Evolutionary conservation across 441 rosid species (phyloP).

Genomic region (Rhodomyrtus psidioides): DNA sequence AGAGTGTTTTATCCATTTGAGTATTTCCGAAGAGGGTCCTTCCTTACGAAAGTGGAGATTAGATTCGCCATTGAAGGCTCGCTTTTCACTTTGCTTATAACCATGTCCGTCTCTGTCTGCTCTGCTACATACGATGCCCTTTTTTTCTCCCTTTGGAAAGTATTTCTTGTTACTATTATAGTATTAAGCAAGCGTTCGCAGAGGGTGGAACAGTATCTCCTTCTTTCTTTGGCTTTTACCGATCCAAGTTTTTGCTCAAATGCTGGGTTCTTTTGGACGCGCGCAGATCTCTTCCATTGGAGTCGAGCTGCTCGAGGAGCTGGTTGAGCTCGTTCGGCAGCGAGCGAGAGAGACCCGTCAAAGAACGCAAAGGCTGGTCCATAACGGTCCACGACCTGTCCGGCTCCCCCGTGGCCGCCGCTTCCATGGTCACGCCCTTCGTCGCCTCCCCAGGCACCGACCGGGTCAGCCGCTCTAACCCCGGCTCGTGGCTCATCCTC

Average conservation of each 20-base stretch:
- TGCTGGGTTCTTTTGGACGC: neutral
- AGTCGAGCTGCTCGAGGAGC: slow-evolving; percentile 36
- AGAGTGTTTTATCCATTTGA: neutral
- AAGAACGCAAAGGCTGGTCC: slow-evolving; percentile 90
- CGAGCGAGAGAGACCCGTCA: slow-evolving; percentile 63
- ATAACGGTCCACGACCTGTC: slow-evolving; percentile 81
- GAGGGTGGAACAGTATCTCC: neutral
- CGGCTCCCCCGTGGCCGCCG: slow-evolving; percentile 81
- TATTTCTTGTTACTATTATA: neutral
- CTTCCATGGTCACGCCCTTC: slow-evolving; percentile 85
- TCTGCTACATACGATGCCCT: neutral
- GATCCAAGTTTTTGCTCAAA: neutral
- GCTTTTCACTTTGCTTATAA: neutral
- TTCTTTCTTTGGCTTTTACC: too few species aligned
- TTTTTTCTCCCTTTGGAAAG: neutral
- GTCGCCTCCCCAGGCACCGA: slow-evolving; percentile 89
- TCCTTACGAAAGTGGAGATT: neutral
- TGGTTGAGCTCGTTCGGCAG: slow-evolving; percentile 82
- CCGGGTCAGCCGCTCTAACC: slow-evolving; percentile 84
- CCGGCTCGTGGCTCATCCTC: slow-evolving; percentile 83
- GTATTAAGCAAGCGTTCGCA: neutral
- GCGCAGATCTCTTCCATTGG: slow-evolving; percentile 56
- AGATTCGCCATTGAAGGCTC: neutral
- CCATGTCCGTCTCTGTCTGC: neutral
- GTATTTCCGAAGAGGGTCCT: too few species aligned